These are phyloP conservation scores for Peronosclerospora sorghi DNA, from an alignment of 352 stramenopile species.

Conservation along the genomic window DNA sequence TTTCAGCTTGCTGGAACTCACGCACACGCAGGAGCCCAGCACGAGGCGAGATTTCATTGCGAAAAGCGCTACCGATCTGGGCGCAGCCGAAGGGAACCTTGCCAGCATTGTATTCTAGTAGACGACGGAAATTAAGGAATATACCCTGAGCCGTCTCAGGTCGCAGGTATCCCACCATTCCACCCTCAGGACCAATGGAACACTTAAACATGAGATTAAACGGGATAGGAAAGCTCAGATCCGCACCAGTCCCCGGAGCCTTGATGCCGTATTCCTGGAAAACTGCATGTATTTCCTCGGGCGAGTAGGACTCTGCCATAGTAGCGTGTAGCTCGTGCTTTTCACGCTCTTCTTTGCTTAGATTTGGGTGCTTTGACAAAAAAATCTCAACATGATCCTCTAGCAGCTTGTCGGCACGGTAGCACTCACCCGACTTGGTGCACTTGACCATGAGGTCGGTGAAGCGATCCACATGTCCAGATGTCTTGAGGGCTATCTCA, in stretches of 20 bases:
- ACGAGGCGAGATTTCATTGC: constrained; percentile 96
- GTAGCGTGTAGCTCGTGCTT: constrained; percentile 88
- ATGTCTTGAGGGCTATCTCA: constrained; percentile 96
- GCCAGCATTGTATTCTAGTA: constrained; percentile 96
- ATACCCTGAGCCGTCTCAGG: constrained; percentile 98
- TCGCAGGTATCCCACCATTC: constrained; percentile 92
- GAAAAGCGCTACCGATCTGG: constrained; percentile 84
- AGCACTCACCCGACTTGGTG: constrained; percentile 94
- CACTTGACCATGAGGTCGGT: constrained; percentile 99
- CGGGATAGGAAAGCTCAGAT: constrained; percentile 93
- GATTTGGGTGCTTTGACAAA: constrained; percentile 82
- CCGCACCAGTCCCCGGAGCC: constrained; percentile 81
- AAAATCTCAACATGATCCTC: constrained; percentile 98
- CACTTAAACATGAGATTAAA: constrained; percentile 99
- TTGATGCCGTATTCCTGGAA: constrained; percentile 93
- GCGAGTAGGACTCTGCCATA: constrained; percentile 96
- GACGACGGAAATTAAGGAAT: constrained; percentile 98
- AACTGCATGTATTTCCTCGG: constrained; percentile 93
- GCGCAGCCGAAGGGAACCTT: constrained; percentile 83
- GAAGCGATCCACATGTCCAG: constrained; percentile 98
- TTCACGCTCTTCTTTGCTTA: constrained; percentile 78
- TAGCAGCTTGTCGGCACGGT: constrained; percentile 98
- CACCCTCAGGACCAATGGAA: constrained; percentile 97
- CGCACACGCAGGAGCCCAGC: constrained; percentile 94
- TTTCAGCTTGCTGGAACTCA: constrained; percentile 99